Evolutionary conservation across 495 filamentous ascomycete species (phyloP).

Genomic region (Aspergillus olivimuriae): DNA sequence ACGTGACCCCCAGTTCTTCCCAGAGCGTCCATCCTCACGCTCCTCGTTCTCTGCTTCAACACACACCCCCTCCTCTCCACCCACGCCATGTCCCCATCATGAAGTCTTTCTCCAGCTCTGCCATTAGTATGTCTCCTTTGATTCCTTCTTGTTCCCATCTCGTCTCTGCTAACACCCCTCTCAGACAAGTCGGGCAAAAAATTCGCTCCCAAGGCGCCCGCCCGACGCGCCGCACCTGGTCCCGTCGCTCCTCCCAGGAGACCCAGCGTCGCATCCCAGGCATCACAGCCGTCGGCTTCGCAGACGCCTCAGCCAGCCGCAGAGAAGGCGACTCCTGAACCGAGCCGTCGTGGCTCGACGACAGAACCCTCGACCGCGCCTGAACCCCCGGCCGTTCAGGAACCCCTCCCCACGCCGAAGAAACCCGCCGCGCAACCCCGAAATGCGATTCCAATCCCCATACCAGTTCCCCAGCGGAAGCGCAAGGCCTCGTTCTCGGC

Average conservation of each 20-base stretch:
- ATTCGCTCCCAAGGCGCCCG: slow-evolving; percentile 47
- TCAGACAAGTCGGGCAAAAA: slow-evolving; percentile 51
- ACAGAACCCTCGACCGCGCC: slow-evolving; percentile 16
- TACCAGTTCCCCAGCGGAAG: slow-evolving; percentile 26
- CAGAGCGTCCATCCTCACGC: slow-evolving; percentile 17
- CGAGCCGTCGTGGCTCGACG: slow-evolving; percentile 14
- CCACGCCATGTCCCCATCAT: slow-evolving; percentile 22
- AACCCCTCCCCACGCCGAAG: slow-evolving; percentile 6
- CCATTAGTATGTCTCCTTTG: slow-evolving; percentile 41
- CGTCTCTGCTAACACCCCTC: slow-evolving; percentile 1
- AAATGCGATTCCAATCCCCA: slow-evolving; percentile 19
- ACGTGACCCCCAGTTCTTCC: slow-evolving; percentile 31
- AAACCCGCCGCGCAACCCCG: slow-evolving; percentile 2
- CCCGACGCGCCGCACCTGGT: slow-evolving; percentile 36
- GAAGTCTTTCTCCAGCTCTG: slow-evolving; percentile 52
- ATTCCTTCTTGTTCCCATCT: background rate
- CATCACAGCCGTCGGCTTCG: slow-evolving; percentile 30
- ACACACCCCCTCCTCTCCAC: slow-evolving; percentile 13
- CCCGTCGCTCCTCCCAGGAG: slow-evolving; percentile 29
- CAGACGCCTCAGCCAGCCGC: slow-evolving; percentile 23
- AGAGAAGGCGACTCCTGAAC: slow-evolving; percentile 17
- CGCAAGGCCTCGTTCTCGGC: slow-evolving; percentile 20
- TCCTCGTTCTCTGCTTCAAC: too few relatives aligned
- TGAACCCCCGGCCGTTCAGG: slow-evolving; percentile 11
- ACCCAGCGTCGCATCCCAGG: slow-evolving; percentile 34